These are phyloP conservation scores for Ceratocystis colombiana DNA, from an alignment of 2,329 filamentous ascomycete genomes.

Conservation along the genomic window DNA sequence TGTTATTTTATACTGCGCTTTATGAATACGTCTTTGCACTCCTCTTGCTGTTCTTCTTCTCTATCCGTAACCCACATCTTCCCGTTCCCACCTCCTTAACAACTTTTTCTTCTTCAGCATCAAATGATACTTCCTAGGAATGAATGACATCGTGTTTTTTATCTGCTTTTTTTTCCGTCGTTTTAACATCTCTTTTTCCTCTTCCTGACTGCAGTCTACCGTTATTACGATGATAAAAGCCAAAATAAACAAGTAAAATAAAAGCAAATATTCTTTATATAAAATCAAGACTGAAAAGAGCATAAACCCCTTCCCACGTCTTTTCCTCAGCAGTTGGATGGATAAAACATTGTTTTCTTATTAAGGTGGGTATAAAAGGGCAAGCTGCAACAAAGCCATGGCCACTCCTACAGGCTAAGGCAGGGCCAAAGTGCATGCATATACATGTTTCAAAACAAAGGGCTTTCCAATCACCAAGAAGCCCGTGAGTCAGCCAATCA, in stretches of 20 bases:
- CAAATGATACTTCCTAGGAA: conserved; percentile 12
- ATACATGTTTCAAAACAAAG: conserved; percentile 21
- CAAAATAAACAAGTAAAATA: background rate
- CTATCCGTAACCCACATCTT: background rate
- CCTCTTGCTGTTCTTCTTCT: background rate
- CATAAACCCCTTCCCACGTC: background rate
- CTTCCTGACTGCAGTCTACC: background rate
- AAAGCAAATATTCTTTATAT: too few relatives aligned
- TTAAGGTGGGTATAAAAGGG: conserved; percentile 26
- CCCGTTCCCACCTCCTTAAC: background rate
- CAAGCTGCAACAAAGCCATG: conserved; percentile 11
- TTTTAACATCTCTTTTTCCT: conserved; percentile 1
- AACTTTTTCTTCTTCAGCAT: conserved; percentile 5
- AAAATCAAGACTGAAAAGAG: background rate
- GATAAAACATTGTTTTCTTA: conserved; percentile 24
- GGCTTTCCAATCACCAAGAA: background rate
- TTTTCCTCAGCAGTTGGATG: conserved; percentile 5
- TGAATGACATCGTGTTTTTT: conserved; percentile 18
- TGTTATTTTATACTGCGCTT: background rate
- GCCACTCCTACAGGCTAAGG: conserved; percentile 4
- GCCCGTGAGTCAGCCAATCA: too few relatives aligned
- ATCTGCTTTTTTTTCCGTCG: background rate
- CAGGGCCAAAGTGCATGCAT: conserved; percentile 11
- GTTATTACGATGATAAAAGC: background rate
- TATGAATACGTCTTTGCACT: background rate